These are phyloP conservation scores for Stephanodiscus triporus DNA, from an alignment of 108 stramenopile genomes.

Conservation along the genomic window DNA sequence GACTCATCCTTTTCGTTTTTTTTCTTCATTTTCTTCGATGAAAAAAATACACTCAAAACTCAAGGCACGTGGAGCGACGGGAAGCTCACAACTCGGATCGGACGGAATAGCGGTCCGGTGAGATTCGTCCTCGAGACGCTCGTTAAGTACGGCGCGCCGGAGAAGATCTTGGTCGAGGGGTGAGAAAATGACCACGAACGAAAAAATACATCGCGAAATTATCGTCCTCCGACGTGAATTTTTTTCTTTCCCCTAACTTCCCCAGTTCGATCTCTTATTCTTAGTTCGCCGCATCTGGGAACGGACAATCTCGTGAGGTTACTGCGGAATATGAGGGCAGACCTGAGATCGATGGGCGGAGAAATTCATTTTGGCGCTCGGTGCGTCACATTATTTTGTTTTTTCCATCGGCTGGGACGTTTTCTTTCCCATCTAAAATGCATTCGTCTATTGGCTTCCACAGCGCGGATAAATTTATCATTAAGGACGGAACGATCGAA, in stretches of 20 bases:
- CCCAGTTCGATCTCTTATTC: not conserved
- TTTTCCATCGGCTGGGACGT: too few relatives aligned
- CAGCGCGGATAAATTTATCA: constrained; percentile 59
- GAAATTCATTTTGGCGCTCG: constrained; percentile 84
- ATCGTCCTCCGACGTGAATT: not conserved
- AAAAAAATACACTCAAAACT: not conserved
- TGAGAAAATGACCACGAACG: not conserved
- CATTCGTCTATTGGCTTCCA: not conserved
- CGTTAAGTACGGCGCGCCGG: constrained; percentile 89
- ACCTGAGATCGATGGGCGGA: constrained; percentile 69
- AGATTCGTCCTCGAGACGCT: constrained; percentile 81
- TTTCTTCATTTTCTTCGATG: not conserved
- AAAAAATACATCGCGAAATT: not conserved
- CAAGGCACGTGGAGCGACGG: constrained; percentile 92
- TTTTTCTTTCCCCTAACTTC: not conserved
- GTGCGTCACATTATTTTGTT: not conserved
- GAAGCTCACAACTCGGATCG: constrained; percentile 94
- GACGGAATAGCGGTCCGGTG: constrained; percentile 72
- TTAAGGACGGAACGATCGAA: constrained; percentile 50
- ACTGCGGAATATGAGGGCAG: constrained; percentile 76
- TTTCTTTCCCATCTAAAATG: too few relatives aligned
- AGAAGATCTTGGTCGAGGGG: constrained; percentile 87
- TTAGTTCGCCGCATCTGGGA: constrained; percentile 86
- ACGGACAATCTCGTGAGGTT: constrained; percentile 92
- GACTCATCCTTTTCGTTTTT: not conserved